Percentiles rank a stretch among this genome's conserved stretches.
These are phyloP conservation scores for Penicillium dipodomyicola DNA, from an alignment of 495 filamentous ascomycete genomes.

Conservation along the genomic window DNA sequence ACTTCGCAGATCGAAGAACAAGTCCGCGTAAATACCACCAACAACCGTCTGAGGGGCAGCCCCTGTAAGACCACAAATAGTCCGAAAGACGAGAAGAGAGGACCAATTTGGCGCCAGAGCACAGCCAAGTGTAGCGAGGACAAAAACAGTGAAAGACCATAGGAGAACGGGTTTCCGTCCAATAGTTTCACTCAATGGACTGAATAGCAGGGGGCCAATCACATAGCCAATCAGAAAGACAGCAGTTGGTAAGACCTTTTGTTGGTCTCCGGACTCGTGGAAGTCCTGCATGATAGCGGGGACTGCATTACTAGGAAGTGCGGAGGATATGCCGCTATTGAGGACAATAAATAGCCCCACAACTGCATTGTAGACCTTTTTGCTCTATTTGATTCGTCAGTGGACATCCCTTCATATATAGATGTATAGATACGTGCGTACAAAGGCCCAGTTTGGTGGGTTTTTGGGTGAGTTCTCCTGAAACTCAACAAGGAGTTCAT, in stretches of 20 bases:
- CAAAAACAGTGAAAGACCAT: conserved; percentile 60
- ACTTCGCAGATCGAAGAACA: conserved; percentile 55
- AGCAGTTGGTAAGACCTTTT: conserved; percentile 68
- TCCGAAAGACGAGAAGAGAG: conserved; percentile 64
- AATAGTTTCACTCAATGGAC: conserved; percentile 68
- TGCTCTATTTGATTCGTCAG: conserved; percentile 33
- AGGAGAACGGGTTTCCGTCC: conserved; percentile 64
- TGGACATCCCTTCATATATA: not conserved
- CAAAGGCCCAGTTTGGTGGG: conserved; percentile 35
- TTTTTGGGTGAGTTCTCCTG: conserved; percentile 25
- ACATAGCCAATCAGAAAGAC: conserved; percentile 72
- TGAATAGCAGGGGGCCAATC: conserved; percentile 63
- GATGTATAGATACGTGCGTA: conserved; percentile 17
- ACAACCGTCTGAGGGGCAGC: conserved; percentile 68
- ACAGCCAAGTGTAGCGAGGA: conserved; percentile 65
- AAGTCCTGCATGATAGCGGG: conserved; percentile 49
- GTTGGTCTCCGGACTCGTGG: conserved; percentile 32
- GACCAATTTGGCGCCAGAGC: conserved; percentile 68
- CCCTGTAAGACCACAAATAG: conserved; percentile 62
- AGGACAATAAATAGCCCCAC: conserved; percentile 60
- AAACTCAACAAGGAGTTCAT: conserved; percentile 34
- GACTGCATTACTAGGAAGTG: conserved; percentile 65
- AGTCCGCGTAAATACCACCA: conserved; percentile 72
- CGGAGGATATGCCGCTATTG: conserved; percentile 69
- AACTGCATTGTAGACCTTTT: conserved; percentile 58